Conservation (phyloP, 345 rosid species). For the Lepidium africanum region DNA sequence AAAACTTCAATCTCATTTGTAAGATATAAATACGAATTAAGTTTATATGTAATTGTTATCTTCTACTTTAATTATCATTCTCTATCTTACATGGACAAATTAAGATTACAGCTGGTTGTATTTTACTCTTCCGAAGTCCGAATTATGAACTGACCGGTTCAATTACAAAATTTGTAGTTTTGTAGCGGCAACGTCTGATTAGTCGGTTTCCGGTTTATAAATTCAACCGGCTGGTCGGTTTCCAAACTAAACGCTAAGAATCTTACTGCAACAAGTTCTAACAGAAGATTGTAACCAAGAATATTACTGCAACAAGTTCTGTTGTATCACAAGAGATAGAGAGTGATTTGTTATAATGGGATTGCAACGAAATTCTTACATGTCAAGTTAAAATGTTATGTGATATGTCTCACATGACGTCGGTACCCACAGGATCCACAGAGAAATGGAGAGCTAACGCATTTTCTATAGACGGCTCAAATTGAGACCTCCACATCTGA, state of each 20-base stretch:
- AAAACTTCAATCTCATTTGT: constrained; percentile 23
- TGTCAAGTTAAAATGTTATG: not conserved
- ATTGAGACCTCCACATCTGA: constrained; percentile 70
- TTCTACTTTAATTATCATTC: not conserved
- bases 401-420: constrained; percentile 54
- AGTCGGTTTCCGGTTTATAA: no score
- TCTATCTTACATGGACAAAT: not conserved
- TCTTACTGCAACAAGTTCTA: no score
- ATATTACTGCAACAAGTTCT: not conserved
- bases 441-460: constrained; percentile 46
- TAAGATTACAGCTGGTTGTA: not conserved
- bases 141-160: no score
- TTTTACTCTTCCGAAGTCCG: not conserved
- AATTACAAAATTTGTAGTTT: no score
- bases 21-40: not conserved
- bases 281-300: not conserved
- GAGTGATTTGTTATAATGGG: not conserved
- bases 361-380: not conserved
- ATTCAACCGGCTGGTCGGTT: no score
- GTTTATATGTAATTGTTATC: not conserved
- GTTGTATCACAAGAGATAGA: not conserved
- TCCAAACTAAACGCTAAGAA: no score
- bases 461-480: constrained; percentile 43
- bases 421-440: constrained; percentile 77
- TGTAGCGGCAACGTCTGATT: no score